These are phyloP conservation scores for Basidiobolus meristosporus DNA, from an alignment of 371 early-diverging fungal species.

Conservation along the genomic window DNA sequence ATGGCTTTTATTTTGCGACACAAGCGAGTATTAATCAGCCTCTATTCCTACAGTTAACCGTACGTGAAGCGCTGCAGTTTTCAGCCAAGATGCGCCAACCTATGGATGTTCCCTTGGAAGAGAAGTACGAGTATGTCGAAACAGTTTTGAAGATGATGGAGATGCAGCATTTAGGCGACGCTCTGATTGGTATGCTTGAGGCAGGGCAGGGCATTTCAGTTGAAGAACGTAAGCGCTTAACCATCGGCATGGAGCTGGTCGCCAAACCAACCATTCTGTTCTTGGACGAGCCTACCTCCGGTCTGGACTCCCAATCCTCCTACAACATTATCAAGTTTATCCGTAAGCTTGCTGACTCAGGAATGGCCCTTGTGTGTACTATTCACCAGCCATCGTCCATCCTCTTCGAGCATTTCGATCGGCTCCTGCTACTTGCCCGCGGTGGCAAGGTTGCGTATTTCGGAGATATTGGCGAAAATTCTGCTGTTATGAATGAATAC, in stretches of 20 bases:
- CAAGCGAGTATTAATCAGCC: no score
- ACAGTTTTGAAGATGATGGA: slow-evolving; percentile 41
- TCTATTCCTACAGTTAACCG: slow-evolving; percentile 24
- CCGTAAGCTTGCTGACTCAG: slow-evolving; percentile 43
- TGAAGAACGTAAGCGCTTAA: slow-evolving; percentile 31
- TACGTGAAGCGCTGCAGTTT: slow-evolving; percentile 41
- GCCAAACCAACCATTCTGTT: slow-evolving; percentile 57
- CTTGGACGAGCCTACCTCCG: slow-evolving; percentile 78
- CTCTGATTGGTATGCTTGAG: slow-evolving; percentile 24
- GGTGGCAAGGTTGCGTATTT: slow-evolving; percentile 65
- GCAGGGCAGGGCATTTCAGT: slow-evolving; percentile 25
- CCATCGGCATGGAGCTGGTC: slow-evolving; percentile 47
- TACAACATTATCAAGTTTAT: slow-evolving; percentile 55
- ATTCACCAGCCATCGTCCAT: slow-evolving; percentile 75
- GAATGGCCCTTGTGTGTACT: slow-evolving; percentile 53
- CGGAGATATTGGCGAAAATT: slow-evolving; percentile 45
- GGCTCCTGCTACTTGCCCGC: slow-evolving; percentile 52
- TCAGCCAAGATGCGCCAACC: slow-evolving; percentile 51
- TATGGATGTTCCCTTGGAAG: slow-evolving; percentile 26
- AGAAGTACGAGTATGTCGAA: slow-evolving; percentile 46
- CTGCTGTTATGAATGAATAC: slow-evolving; percentile 25
- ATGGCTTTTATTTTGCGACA: no score
- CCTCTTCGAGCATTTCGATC: slow-evolving; percentile 66
- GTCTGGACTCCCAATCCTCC: slow-evolving; percentile 37
- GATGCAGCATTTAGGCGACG: slow-evolving; percentile 36